Conservation (phyloP, 768 basidiomycete genomes). For the Pholiota microspora region DNA sequence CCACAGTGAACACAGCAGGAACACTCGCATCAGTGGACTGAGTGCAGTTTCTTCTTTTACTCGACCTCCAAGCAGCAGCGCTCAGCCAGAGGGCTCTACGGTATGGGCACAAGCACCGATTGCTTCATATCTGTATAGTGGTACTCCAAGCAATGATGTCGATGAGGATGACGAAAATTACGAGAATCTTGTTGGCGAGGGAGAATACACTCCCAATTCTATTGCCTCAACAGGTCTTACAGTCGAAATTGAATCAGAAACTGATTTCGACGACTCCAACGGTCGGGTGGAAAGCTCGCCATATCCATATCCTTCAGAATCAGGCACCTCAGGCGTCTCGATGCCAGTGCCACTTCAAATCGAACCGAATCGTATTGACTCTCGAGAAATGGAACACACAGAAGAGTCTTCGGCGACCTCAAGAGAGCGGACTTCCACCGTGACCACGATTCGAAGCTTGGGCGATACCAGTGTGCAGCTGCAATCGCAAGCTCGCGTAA, state of each 20-base stretch:
- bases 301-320: conserved; percentile 12
- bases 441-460: neutral
- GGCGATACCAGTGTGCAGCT: conserved; percentile 17
- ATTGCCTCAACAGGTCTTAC: conserved; percentile 32
- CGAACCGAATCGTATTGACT: conserved; percentile 16
- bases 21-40: conserved; percentile 10
- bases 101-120: conserved; percentile 64
- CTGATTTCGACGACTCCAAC: conserved; percentile 24
- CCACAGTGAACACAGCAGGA: conserved; percentile 13
- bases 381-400: conserved; percentile 15
- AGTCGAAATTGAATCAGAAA: conserved; percentile 34
- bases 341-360: conserved; percentile 14
- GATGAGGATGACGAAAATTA: conserved; percentile 19
- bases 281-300: conserved; percentile 14
- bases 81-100: conserved; percentile 43
- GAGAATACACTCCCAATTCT: conserved; percentile 21
- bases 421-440: conserved; percentile 9
- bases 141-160: conserved; percentile 22
- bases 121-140: conserved; percentile 49
- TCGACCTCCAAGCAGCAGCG: conserved; percentile 25
- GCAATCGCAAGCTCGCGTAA: conserved; percentile 14
- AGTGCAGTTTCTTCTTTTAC: conserved; percentile 26
- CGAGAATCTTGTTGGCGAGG: conserved; percentile 8
- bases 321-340: neutral
- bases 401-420: conserved; percentile 19